Evolutionary conservation across 2,329 filamentous ascomycete genomes (phyloP).

Genomic region (Pyricularia grisea): DNA sequence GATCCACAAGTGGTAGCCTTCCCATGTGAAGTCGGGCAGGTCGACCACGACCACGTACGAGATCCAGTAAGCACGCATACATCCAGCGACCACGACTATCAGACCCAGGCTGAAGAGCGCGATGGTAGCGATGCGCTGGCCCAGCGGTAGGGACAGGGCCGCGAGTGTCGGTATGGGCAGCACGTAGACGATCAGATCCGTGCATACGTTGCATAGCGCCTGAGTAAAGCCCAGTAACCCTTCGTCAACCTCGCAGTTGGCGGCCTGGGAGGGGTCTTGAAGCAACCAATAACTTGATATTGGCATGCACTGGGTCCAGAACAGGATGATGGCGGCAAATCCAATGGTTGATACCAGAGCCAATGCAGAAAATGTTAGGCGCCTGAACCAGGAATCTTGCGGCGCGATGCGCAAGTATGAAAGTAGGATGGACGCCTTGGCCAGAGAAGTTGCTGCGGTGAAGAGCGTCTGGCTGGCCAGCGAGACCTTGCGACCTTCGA

Average conservation of each 20-base stretch:
- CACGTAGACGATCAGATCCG: conserved; percentile 26
- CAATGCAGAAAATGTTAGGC: conserved; percentile 19
- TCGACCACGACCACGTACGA: conserved; percentile 23
- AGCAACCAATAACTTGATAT: conserved; percentile 20
- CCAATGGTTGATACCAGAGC: conserved; percentile 18
- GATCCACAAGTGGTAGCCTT: conserved; percentile 29
- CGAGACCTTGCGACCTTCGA: conserved; percentile 16
- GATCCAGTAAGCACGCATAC: conserved; percentile 27
- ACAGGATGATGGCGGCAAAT: conserved; percentile 21
- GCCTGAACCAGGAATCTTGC: conserved; percentile 20
- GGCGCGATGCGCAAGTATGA: conserved; percentile 30
- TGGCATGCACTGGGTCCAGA: conserved; percentile 27
- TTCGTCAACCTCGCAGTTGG: conserved; percentile 14
- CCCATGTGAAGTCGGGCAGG: conserved; percentile 31
- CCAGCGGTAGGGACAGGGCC: conserved; percentile 19
- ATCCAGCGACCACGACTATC: conserved; percentile 25
- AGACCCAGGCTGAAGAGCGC: conserved; percentile 26
- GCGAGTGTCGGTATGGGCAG: conserved; percentile 26
- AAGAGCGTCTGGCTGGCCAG: conserved; percentile 29
- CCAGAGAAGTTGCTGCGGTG: conserved; percentile 29
- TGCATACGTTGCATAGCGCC: conserved; percentile 20
- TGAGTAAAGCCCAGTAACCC: conserved; percentile 18
- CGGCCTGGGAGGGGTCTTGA: not conserved
- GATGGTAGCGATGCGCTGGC: conserved; percentile 24
- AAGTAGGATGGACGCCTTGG: conserved; percentile 29